Conservation (phyloP, 495 filamentous ascomycete genomes). For the Lentithecium fluviatile region DNA sequence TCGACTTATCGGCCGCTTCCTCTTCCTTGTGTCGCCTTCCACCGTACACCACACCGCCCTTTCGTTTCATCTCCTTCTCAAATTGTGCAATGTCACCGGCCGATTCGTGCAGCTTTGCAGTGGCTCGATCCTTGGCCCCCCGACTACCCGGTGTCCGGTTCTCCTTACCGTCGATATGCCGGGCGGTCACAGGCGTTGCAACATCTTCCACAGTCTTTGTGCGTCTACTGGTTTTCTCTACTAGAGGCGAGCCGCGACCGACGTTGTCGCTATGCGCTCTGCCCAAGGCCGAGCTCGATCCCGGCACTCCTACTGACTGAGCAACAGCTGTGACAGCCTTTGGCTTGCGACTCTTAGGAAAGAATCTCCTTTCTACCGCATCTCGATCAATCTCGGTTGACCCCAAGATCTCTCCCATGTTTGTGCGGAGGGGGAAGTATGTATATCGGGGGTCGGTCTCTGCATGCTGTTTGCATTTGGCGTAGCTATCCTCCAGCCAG, state of each 20-base stretch:
- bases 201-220: conserved; percentile 10
- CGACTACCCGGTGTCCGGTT: conserved; percentile 85
- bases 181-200: conserved; percentile 52
- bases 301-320: background rate
- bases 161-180: conserved; percentile 64
- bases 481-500: conserved; percentile 97
- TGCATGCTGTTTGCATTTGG: conserved; percentile 70
- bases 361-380: conserved; percentile 58
- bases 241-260: conserved; percentile 29
- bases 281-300: conserved; percentile 1
- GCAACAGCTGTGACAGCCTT: conserved; percentile 9
- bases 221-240: conserved; percentile 11
- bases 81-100: conserved; percentile 83
- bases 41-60: conserved; percentile 79
- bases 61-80: conserved; percentile 88
- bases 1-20: conserved; percentile 30
- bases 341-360: conserved; percentile 32
- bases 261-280: conserved; percentile 7
- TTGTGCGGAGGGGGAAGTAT: conserved; percentile 81
- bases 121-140: conserved; percentile 80
- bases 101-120: conserved; percentile 68
- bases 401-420: conserved; percentile 88
- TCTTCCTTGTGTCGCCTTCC: conserved; percentile 54
- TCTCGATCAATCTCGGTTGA: conserved; percentile 68
- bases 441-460: conserved; percentile 70